Base-by-base conservation (phyloP, 768 basidiomycete species). In the Boletus tomentosulus region DNA sequence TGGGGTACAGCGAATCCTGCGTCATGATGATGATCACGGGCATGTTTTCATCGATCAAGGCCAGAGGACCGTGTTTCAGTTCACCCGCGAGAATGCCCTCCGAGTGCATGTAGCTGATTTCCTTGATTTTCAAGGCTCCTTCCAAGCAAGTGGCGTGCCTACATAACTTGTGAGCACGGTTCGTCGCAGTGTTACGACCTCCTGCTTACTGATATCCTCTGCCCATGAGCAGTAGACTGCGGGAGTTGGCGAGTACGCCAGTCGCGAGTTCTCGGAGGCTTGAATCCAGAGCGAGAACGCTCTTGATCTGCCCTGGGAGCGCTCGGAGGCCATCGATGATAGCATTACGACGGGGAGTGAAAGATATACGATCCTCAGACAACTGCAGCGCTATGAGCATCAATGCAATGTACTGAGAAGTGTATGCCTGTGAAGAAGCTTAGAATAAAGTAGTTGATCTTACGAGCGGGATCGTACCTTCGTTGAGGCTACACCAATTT, bases 21-120 rank as follows among this genome's bases (percentile, higher is more conserved):
- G 97, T 99, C 97, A 99, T 99, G 75, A 99, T 85, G 74, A 99
- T 92, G 77, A 98, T 98, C 62, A 98, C 92, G 39, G 93, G 84
- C 89, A 97, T 92, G 76, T 96, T 94, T 76, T 98, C 97, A 68
- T 99, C 97, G 64, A 99, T 89, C 61, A 99, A 76, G 50, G 97
- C 97, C 52, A 99, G 85, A 51, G 97, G 97, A 43, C 97, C 97
- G 69, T 99, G 97, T 78, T 99, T 99, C 60, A 99, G 78, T 76
- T 99, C 97, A 62, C 97, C 97, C 24, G 97, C 97, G 53, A 99
- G 85, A 70, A 98, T 98, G 68, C 89, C 89, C 78, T 67, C 63
- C 15, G 66, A 66, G 48, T 70, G 71, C 68, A 76, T 72, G 75
- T 98, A 98, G 52, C 89, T 90, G 71, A 98, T 95, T 78, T 98